Percentiles rank a stretch among this genome's conserved stretches.
phyloP scores from a whole-genome alignment of 345 rosid genomes.

The Adansonia digitata region DNA sequence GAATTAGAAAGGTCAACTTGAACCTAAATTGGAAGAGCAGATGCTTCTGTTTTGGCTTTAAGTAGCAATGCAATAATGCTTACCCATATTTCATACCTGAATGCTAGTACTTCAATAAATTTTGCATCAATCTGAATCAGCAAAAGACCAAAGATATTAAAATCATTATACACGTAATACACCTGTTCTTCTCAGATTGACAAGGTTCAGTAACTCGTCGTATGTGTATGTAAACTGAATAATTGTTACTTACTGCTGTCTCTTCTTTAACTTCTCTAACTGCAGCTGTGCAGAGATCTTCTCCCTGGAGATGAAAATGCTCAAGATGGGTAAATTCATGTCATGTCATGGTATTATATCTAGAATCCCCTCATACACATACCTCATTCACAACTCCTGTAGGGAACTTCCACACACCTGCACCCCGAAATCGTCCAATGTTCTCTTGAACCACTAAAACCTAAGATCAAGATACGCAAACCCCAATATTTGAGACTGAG shows the following conservation, averaged over 20 bases:
- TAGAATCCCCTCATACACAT: background rate
- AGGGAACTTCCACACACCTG: conserved; percentile 80
- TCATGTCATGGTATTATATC: background rate
- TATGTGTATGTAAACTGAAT: background rate
- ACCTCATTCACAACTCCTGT: conserved; percentile 86
- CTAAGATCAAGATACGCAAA: conserved; percentile 27
- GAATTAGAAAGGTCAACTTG: background rate
- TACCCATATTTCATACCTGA: conserved; percentile 47
- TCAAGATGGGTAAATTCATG: background rate
- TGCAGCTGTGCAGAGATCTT: conserved; percentile 67
- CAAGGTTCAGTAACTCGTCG: background rate
- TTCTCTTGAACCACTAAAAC: conserved; percentile 82
- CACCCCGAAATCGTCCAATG: conserved; percentile 47
- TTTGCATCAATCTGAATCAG: conserved; percentile 68
- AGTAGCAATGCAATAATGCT: background rate
- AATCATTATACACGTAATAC: background rate
- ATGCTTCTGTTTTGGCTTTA: background rate
- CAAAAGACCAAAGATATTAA: background rate
- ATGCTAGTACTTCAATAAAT: conserved; percentile 68
- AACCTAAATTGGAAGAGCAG: background rate
- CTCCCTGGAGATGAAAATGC: conserved; percentile 50
- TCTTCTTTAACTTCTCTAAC: conserved; percentile 93
- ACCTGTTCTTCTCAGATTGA: background rate
- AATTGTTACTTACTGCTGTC: conserved; percentile 60
- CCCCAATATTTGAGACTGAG: background rate